phyloP scores from a whole-genome alignment of 805 yeast genomes.

The Isabelozyma pseudorhagii region DNA sequence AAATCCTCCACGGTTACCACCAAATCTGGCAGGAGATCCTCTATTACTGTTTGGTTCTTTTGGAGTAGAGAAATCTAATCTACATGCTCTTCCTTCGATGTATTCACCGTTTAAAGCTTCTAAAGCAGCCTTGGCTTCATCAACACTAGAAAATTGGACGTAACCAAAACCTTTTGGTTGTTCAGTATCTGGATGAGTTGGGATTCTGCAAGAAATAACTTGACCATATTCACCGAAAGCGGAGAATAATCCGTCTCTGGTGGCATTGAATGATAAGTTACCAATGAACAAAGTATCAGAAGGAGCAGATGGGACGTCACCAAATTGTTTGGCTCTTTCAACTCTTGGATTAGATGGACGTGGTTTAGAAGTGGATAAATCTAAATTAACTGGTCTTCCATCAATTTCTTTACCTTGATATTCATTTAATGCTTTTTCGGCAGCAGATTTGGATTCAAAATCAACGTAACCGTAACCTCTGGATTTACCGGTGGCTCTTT shows the following conservation, averaged over 20 bases:
- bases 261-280: slow-evolving; percentile 87
- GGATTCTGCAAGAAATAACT: slow-evolving; percentile 87
- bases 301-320: slow-evolving; percentile 88
- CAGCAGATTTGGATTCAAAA: slow-evolving; percentile 70
- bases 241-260: slow-evolving; percentile 73
- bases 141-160: slow-evolving; percentile 83
- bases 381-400: slow-evolving; percentile 94
- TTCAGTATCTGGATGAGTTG: slow-evolving; percentile 98
- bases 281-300: slow-evolving; percentile 96
- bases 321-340: slow-evolving; percentile 85
- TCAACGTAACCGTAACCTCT: slow-evolving; percentile 98
- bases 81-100: slow-evolving; percentile 88
- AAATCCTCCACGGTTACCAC: slow-evolving; percentile 39
- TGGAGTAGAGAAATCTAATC: slow-evolving; percentile 94
- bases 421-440: slow-evolving; percentile 81
- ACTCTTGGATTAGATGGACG: slow-evolving; percentile 50
- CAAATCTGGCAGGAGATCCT: slow-evolving; percentile 36
- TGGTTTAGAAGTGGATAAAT: slow-evolving; percentile 84
- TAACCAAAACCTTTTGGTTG: slow-evolving; percentile 99
- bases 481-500: slow-evolving; percentile 87
- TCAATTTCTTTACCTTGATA: slow-evolving; percentile 94
- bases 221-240: slow-evolving; percentile 76
- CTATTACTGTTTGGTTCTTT: slow-evolving; percentile 49
- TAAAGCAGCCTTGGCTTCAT: slow-evolving; percentile 86
- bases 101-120: slow-evolving; percentile 85